phyloP scores from a whole-genome alignment of 768 basidiomycete species.

The Mrakia frigida region DNA sequence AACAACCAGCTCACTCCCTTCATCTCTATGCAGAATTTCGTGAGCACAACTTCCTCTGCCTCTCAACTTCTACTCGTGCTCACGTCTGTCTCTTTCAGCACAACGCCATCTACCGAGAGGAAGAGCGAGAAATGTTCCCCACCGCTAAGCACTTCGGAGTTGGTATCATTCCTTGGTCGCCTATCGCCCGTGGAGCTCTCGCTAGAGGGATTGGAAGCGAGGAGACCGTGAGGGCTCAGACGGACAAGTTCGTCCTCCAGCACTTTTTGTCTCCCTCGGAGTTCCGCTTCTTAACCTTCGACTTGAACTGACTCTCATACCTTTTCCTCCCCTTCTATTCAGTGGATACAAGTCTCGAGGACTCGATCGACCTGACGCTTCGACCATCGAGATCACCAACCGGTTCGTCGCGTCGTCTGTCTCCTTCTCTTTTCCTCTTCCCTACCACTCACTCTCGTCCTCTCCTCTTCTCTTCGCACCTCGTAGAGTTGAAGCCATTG shows the following conservation, averaged over 20 bases:
- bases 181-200: background rate
- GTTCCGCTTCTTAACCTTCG: no score
- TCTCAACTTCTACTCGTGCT: background rate
- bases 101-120: constrained; percentile 59
- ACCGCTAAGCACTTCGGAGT: constrained; percentile 49
- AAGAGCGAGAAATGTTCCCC: constrained; percentile 47
- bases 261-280: background rate
- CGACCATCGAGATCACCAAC: constrained; percentile 43
- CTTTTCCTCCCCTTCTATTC: background rate
- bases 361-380: constrained; percentile 5
- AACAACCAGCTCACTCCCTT: constrained; percentile 57
- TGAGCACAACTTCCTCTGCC: no score
- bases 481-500: constrained; percentile 53
- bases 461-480: no score
- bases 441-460: no score
- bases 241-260: constrained; percentile 13
- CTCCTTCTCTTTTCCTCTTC: background rate
- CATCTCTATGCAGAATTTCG: constrained; percentile 65
- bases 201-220: constrained; percentile 39
- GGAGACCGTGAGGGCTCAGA: constrained; percentile 49
- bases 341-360: constrained; percentile 10
- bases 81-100: constrained; percentile 40
- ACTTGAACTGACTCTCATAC: background rate
- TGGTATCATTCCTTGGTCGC: constrained; percentile 54
- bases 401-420: background rate